Evolutionary conservation across 2,329 filamentous ascomycete species (phyloP).

Genomic region (Pseudocercospora eumusae): DNA sequence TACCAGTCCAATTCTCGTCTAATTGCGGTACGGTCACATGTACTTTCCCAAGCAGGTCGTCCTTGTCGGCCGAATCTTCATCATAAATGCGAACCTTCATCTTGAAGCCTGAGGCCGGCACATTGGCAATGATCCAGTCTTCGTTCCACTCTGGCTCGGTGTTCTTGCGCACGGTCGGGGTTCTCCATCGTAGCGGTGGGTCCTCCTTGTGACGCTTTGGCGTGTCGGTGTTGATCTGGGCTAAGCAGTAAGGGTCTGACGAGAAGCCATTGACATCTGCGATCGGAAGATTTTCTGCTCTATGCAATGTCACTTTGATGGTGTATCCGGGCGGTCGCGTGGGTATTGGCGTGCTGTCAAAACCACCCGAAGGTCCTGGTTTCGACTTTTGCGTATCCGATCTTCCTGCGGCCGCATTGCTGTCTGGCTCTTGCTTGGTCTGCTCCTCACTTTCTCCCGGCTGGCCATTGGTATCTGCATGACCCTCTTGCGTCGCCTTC

Average conservation of each 20-base stretch:
- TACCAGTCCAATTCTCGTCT: constrained; percentile 66
- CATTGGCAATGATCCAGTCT: constrained; percentile 84
- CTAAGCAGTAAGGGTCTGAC: constrained; percentile 79
- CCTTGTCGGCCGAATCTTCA: constrained; percentile 81
- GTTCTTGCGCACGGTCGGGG: constrained; percentile 70
- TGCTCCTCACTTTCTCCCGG: constrained; percentile 21
- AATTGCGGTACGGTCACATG: constrained; percentile 66
- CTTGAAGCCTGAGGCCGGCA: constrained; percentile 76
- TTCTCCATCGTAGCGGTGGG: constrained; percentile 71
- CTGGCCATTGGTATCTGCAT: constrained; percentile 16
- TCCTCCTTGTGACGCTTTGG: constrained; percentile 83
- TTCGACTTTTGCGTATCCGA: constrained; percentile 23
- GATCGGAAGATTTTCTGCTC: constrained; percentile 76
- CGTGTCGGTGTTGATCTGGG: constrained; percentile 71
- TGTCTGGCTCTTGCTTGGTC: constrained; percentile 23
- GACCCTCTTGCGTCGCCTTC: constrained; percentile 10
- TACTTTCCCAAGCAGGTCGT: constrained; percentile 86
- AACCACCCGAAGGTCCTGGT: constrained; percentile 68
- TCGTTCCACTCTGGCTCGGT: constrained; percentile 79
- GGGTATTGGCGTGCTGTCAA: constrained; percentile 76
- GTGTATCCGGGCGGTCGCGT: constrained; percentile 73
- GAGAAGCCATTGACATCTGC: constrained; percentile 76
- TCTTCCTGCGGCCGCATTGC: constrained; percentile 11
- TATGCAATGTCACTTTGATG: constrained; percentile 79
- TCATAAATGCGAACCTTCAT: constrained; percentile 88